Percentiles rank a stretch among this genome's conserved stretches.
These are phyloP conservation scores for Byssochlamys sp. DNA, from an alignment of 2,329 filamentous ascomycete genomes.

Conservation along the genomic window DNA sequence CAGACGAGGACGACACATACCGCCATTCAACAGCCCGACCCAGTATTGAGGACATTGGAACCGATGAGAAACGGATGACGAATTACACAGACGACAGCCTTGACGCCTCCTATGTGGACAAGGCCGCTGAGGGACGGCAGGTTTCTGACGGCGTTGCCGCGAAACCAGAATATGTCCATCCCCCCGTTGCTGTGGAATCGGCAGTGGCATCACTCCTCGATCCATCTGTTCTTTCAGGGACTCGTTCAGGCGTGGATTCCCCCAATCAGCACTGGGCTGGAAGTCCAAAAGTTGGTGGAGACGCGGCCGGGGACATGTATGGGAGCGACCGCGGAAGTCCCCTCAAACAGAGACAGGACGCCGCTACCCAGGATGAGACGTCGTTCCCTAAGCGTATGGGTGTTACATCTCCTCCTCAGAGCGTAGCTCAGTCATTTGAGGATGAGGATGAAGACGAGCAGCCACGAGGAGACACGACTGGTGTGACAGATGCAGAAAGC, in stretches of 20 bases:
- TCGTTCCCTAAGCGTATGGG: constrained; percentile 31
- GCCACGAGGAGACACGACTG: constrained; percentile 57
- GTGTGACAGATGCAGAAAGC: constrained; percentile 58
- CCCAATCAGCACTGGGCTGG: constrained; percentile 29
- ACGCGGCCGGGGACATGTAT: constrained; percentile 12
- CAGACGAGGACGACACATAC: constrained; percentile 45
- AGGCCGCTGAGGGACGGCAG: constrained; percentile 55
- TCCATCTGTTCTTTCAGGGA: constrained; percentile 57
- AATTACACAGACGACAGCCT: constrained; percentile 47
- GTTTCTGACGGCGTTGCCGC: constrained; percentile 60
- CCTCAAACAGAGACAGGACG: constrained; percentile 34
- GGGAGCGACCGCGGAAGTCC: constrained; percentile 33
- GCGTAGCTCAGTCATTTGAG: constrained; percentile 39
- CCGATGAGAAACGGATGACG: constrained; percentile 44
- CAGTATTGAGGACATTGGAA: constrained; percentile 44
- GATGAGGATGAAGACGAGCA: constrained; percentile 31
- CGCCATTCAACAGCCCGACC: constrained; percentile 38
- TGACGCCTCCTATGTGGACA: constrained; percentile 48
- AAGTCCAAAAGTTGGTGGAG: constrained; percentile 16
- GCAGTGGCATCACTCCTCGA: constrained; percentile 83
- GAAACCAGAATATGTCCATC: constrained; percentile 68
- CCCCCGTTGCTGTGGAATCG: constrained; percentile 67
- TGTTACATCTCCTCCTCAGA: constrained; percentile 46
- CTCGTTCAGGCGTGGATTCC: constrained; percentile 37
- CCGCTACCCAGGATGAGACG: constrained; percentile 26